phyloP scores from a whole-genome alignment of 345 rosid genomes.

The Eucalyptus polybractea region DNA sequence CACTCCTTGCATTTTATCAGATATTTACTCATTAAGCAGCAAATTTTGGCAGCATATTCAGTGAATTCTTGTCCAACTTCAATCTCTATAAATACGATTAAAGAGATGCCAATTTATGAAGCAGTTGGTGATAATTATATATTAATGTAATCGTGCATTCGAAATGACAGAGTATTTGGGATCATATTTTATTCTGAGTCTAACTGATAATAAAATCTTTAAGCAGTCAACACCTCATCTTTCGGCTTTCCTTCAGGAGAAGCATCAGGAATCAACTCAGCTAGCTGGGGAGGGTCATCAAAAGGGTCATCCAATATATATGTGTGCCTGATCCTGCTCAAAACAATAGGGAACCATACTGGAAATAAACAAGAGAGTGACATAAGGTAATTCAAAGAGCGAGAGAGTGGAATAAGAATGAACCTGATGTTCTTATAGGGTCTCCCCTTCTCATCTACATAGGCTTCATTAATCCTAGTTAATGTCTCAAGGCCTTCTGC shows the following conservation, averaged over 20 bases:
- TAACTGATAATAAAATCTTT: background rate
- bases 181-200: background rate
- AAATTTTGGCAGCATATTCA: background rate
- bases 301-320: constrained; percentile 84
- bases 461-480: constrained; percentile 83
- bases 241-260: constrained; percentile 93
- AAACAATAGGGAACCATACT: background rate
- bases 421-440: constrained; percentile 78
- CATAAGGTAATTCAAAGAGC: background rate
- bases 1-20: background rate
- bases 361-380: background rate
- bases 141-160: background rate
- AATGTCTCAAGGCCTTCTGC: constrained; percentile 87
- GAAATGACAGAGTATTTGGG: background rate
- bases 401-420: background rate
- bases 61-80: background rate
- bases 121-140: background rate
- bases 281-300: constrained; percentile 70
- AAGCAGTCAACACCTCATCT: constrained; percentile 51
- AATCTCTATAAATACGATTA: background rate
- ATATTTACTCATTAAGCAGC: background rate
- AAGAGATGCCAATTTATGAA: background rate
- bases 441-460: constrained; percentile 67
- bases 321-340: constrained; percentile 68
- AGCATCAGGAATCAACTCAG: constrained; percentile 70